Conservation (phyloP, 2,329 filamentous ascomycete genomes). For the Diaporthe caulivora region DNA sequence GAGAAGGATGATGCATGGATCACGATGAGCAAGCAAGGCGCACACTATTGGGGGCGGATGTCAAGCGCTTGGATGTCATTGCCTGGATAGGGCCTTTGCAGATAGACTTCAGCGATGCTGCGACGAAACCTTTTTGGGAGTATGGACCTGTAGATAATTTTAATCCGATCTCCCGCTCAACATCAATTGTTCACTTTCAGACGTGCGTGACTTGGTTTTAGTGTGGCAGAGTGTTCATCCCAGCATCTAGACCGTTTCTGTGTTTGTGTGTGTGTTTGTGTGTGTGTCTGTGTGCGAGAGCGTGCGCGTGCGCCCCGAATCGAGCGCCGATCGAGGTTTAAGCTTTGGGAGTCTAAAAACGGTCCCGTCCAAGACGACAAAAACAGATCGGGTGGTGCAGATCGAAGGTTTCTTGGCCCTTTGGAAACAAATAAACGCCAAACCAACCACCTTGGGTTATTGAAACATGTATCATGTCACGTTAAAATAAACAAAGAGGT, state of each 20-base stretch:
- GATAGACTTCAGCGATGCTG: neutral
- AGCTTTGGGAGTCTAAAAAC: neutral
- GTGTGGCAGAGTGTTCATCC: neutral
- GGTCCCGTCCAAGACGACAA: neutral
- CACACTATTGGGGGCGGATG: neutral
- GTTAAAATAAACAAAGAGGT: neutral
- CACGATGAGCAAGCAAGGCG: slow-evolving; percentile 20
- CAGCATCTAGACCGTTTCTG: no score
- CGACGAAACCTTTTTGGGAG: neutral
- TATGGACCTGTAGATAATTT: slow-evolving; percentile 18
- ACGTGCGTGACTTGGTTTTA: neutral
- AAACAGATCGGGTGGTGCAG: neutral
- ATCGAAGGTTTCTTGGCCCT: slow-evolving; percentile 1
- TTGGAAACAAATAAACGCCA: neutral
- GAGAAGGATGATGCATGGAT: slow-evolving; percentile 16
- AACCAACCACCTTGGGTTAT: neutral
- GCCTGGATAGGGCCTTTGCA: neutral
- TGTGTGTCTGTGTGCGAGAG: no score
- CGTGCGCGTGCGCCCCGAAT: no score
- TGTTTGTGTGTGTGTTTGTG: no score
- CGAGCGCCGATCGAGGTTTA: neutral
- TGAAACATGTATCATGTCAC: slow-evolving; percentile 17
- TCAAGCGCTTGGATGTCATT: slow-evolving; percentile 3
- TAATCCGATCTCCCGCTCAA: slow-evolving; percentile 10
- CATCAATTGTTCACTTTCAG: neutral